Conservation (phyloP, 306 rosid species). For the Malus sieversii region DNA sequence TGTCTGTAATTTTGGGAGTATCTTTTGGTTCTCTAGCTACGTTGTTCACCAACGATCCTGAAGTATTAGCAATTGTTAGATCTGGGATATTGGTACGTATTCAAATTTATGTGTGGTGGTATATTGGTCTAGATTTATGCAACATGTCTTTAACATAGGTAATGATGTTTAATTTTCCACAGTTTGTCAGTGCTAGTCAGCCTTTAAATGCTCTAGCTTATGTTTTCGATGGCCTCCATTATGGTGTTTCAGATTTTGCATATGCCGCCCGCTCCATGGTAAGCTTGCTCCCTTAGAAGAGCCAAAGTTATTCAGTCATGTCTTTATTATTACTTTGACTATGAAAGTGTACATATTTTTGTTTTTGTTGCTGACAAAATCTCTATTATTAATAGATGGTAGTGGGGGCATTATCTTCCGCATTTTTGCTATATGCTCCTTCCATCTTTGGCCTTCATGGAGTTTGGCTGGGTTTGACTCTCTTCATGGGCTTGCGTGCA, state of each 20-base stretch:
- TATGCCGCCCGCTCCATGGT: constrained; percentile 95
- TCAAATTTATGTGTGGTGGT: constrained; percentile 1
- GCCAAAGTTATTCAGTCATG: constrained; percentile 1
- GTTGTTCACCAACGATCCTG: constrained; percentile 75
- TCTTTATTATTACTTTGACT: not conserved
- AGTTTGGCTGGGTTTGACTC: constrained; percentile 77
- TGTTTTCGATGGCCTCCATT: constrained; percentile 89
- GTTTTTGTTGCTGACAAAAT: not conserved
- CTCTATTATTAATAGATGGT: constrained; percentile 37
- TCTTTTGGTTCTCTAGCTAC: constrained; percentile 77
- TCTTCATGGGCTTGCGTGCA: constrained; percentile 74
- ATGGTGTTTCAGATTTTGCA: constrained; percentile 82
- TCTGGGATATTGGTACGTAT: constrained; percentile 67
- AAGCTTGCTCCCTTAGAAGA: constrained; percentile 22
- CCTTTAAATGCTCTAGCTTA: constrained; percentile 85
- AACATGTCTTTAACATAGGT: constrained; percentile 5
- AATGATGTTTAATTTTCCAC: constrained; percentile 23
- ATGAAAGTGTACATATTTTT: constrained; percentile 5
- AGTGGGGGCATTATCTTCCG: constrained; percentile 66
- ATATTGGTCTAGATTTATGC: not conserved
- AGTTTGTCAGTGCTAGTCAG: constrained; percentile 90
- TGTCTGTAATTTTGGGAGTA: constrained; percentile 61
- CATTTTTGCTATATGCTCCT: constrained; percentile 60
- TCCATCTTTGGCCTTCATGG: constrained; percentile 62
- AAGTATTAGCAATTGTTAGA: constrained; percentile 65